Evolutionary conservation across 371 early-diverging fungal genomes (phyloP).

Genomic region (Apophysomyces trapeziformis): DNA sequence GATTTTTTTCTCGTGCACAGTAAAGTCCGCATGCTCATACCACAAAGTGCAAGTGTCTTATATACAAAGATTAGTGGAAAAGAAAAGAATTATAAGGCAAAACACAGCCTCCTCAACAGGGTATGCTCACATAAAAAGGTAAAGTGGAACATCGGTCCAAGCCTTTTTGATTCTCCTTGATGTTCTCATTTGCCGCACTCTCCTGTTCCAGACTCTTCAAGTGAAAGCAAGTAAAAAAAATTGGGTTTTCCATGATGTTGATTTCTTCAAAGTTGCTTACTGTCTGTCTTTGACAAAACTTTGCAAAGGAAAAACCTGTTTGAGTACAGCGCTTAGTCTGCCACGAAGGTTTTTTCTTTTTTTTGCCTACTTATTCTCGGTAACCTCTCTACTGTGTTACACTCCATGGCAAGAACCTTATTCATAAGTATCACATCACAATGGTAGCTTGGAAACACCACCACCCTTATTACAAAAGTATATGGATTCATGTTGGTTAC

Average conservation of each 20-base stretch:
- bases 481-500: neutral
- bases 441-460: no score
- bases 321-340: no score
- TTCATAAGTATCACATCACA: no score
- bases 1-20: conserved; percentile 6
- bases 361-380: no score
- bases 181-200: neutral
- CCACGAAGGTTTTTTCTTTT: no score
- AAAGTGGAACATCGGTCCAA: neutral
- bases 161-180: neutral
- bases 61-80: no score
- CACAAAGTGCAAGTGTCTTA: neutral
- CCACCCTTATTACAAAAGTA: neutral
- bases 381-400: no score
- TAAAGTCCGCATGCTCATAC: neutral
- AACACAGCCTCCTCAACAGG: no score
- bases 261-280: no score
- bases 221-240: neutral
- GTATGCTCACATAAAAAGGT: neutral
- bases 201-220: conserved; percentile 1
- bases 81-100: neutral
- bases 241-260: neutral
- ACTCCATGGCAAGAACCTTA: no score
- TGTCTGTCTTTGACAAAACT: no score
- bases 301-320: no score